Conservation (phyloP, 2,329 filamentous ascomycete species). For the Pyrenophora graminea region DNA sequence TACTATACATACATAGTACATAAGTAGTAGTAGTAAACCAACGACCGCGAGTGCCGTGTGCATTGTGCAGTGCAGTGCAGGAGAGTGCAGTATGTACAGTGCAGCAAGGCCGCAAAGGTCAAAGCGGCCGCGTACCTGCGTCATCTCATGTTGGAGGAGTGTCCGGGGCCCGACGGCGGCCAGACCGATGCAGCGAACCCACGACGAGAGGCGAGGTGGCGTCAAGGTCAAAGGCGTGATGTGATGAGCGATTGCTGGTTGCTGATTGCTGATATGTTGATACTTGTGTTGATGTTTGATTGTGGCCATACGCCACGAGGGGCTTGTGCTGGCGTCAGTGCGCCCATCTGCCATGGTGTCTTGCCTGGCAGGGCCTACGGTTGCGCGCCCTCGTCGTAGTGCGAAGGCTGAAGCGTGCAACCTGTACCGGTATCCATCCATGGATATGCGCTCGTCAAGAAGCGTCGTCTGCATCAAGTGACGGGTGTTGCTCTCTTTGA, state of each 20-base stretch:
- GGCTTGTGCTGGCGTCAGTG: background rate
- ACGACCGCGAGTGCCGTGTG: background rate
- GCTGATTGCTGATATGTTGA: too few species aligned
- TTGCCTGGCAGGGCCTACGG: slow-evolving; percentile 19
- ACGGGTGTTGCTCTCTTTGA: too few species aligned
- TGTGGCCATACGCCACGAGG: background rate
- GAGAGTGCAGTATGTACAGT: too few species aligned
- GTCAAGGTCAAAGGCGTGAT: background rate
- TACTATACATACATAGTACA: too few species aligned
- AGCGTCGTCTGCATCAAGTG: too few species aligned
- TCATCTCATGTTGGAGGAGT: slow-evolving; percentile 6
- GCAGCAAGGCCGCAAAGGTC: too few species aligned
- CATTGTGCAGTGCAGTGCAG: background rate
- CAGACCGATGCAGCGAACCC: slow-evolving; percentile 2
- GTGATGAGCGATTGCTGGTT: background rate
- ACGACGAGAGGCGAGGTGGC: background rate
- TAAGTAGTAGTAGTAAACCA: background rate
- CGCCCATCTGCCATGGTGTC: slow-evolving; percentile 19
- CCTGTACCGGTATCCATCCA: background rate
- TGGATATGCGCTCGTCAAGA: too few species aligned
- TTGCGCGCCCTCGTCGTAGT: slow-evolving; percentile 5
- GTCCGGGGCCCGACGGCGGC: slow-evolving; percentile 4
- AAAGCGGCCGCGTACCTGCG: slow-evolving; percentile 27
- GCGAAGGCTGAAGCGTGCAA: slow-evolving; percentile 10
- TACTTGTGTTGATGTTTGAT: background rate